Base-by-base conservation (phyloP, 2,329 filamentous ascomycete genomes). In the Penicillium expansum region DNA sequence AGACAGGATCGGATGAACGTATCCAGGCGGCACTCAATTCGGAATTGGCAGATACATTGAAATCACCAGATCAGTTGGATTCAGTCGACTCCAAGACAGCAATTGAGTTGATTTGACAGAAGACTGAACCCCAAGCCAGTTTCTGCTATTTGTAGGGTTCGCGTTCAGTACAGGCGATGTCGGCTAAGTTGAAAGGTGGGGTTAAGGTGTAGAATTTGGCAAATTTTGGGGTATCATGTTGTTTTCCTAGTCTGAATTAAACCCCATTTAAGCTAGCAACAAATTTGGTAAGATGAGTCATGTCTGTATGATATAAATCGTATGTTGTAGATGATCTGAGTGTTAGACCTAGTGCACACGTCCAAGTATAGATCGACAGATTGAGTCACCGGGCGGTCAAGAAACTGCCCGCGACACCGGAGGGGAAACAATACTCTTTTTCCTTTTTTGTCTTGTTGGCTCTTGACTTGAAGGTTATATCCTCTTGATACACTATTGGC, bases 321-420 rank as follows among this genome's bases (percentile, higher is more conserved):
- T 24, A n/a, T n/a, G n/a, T n/a, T n/a, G n/a, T 37, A 16, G 5
- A 14, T 32, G 16, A 37, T 37, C 27, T 37, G 9, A n/a, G 32
- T 20, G 22, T 47, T 37, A 14, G 22, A 29, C 24, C 39, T n/a
- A 16, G 2, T 18, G 11, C 13, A 37, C 8, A 18, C 5, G 24
- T 20, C 18, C 27, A 20, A 14, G 29, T 32, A 55, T 56, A 49
- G 55, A 52, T 48, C 33, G 48, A 48, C 42, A 33, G 37, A 56
- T 55, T 59, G 60, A 64, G 48, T 64, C 62, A 60, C 53, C 58
- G 57, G 60, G 63, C 63, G 63, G 63, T 65, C 53, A 62, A 44
- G 22, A 48, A 61, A 57, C 57, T 61, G 60, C 49, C 62, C 60
- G 63, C 62, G 62, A 65, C 48, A 55, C 62, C 61, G 59, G 60